Conservation (phyloP, 2,329 filamentous ascomycete species). For the Pseudovirgaria hyperparasitica region DNA sequence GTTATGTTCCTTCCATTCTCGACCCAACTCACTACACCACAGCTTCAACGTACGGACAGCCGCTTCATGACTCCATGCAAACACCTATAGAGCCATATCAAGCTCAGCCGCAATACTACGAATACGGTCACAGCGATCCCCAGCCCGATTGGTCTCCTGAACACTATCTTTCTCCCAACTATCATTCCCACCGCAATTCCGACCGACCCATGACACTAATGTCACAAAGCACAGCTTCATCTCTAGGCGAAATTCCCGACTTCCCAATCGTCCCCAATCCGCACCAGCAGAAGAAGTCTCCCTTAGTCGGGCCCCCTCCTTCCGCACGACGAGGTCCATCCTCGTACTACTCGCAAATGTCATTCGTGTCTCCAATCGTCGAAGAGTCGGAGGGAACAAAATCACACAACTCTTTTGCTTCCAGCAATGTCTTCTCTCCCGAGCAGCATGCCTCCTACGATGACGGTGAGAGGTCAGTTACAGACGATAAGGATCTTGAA, state of each 20-base stretch:
- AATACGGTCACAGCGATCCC: slow-evolving; percentile 5
- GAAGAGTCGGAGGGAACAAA: slow-evolving; percentile 34
- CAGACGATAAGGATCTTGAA: slow-evolving; percentile 26
- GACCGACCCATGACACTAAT: slow-evolving; percentile 25
- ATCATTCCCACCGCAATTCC: slow-evolving; percentile 13
- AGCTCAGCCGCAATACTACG: slow-evolving; percentile 3
- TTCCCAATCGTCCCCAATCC: slow-evolving; percentile 26
- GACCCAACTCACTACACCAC: slow-evolving; percentile 20
- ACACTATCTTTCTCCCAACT: slow-evolving; percentile 20
- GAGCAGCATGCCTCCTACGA: slow-evolving; percentile 27
- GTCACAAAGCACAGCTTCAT: slow-evolving; percentile 25
- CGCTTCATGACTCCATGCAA: too few species aligned
- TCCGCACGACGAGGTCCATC: slow-evolving; percentile 34
- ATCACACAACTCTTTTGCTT: slow-evolving; percentile 32
- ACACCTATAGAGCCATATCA: too few species aligned
- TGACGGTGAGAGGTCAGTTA: slow-evolving; percentile 20
- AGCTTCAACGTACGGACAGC: too few species aligned
- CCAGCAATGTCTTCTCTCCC: slow-evolving; percentile 35
- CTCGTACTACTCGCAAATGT: slow-evolving; percentile 35
- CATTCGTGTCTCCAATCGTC: slow-evolving; percentile 35
- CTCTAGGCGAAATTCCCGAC: slow-evolving; percentile 28
- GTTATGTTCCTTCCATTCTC: slow-evolving; percentile 23
- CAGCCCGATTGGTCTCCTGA: slow-evolving; percentile 17
- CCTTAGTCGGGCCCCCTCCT: slow-evolving; percentile 33
- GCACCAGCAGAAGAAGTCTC: slow-evolving; percentile 20